Base-by-base conservation (phyloP, 768 basidiomycete species). In the Termitomyces eurrhizus region DNA sequence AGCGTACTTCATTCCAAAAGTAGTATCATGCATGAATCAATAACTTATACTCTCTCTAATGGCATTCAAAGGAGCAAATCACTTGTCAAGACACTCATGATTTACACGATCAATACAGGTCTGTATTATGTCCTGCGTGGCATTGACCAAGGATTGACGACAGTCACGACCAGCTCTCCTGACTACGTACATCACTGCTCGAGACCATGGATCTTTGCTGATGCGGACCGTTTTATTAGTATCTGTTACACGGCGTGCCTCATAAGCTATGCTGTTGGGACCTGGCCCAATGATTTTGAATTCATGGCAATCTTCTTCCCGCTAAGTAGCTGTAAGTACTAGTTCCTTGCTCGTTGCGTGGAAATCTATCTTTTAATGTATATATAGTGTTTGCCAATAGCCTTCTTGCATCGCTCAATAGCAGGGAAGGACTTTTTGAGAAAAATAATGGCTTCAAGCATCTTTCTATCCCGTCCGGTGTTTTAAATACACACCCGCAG, bases 101-200 rank as follows among this genome's bases (percentile, higher is more conserved):
- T 44, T n/a, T 56, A 56, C n/a, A n/a, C 44, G 1, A 56, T 56
- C n/a, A 56, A 46, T 16, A 56, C 55, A n/a, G 44, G 55, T 56
- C 13, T 12, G n/a, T 26, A 21, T 0, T 9, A 44, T 21, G 6
- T 8, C 35, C 9, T 9, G 9, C 41, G 41, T 42, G 18, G 18
- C 41, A 42, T n/a, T 18, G 0, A n/a, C 7, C 7, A 42, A 2
- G 16, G 7, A 42, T 21, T 44, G n/a, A 44, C n/a, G 3, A 11
- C 9, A 9, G 0, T n/a, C 4, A 4, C 42, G n/a, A 21, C n/a
- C n/a, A 44, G 42, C 42, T 11, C 42, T 44, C 9, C n/a, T 44
- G 42, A 44, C 42, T 8, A 44, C 42, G 42, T 44, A 11, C 9
- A 3, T n/a, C 42, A 14, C 18, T 42, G 2, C 41, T 42, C 18